These are phyloP conservation scores for Geranium rotundifolium DNA, from an alignment of 345 rosid genomes.

Conservation along the genomic window DNA sequence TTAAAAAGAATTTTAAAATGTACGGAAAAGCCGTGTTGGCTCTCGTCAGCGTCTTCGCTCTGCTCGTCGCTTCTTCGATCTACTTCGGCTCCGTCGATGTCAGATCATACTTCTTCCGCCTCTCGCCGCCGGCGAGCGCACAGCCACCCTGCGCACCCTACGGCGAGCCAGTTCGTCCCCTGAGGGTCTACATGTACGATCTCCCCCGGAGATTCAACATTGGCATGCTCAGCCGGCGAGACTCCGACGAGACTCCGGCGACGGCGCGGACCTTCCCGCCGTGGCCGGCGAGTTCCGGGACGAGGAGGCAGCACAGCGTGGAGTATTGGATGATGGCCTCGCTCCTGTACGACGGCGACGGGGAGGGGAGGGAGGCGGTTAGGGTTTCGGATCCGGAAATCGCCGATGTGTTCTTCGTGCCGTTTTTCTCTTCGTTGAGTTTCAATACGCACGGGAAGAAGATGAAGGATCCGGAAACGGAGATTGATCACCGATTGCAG, in stretches of 20 bases:
- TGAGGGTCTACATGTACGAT: slow-evolving; percentile 82
- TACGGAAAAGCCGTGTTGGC: slow-evolving; percentile 31
- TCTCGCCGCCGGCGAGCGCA: slow-evolving; percentile 19
- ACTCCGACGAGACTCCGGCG: slow-evolving; percentile 36
- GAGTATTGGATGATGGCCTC: slow-evolving; percentile 98
- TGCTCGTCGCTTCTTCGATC: slow-evolving; percentile 37
- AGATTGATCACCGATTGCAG: slow-evolving; percentile 78
- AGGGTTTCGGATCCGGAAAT: slow-evolving; percentile 87
- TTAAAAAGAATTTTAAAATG: slow-evolving; percentile 15
- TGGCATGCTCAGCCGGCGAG: slow-evolving; percentile 51
- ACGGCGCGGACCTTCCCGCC: slow-evolving; percentile 49
- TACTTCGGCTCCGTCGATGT: slow-evolving; percentile 46
- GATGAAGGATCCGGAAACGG: slow-evolving; percentile 95
- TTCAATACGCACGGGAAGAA: slow-evolving; percentile 76
- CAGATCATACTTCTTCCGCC: slow-evolving; percentile 46
- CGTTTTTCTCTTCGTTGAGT: slow-evolving; percentile 87
- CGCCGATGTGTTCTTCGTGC: slow-evolving; percentile 80
- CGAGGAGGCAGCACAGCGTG: slow-evolving; percentile 71
- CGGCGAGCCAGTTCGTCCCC: slow-evolving; percentile 19
- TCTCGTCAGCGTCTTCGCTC: slow-evolving; percentile 22
- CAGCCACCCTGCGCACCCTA: slow-evolving; percentile 12
- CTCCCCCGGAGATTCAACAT: slow-evolving; percentile 75
- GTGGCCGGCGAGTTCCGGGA: slow-evolving; percentile 58
- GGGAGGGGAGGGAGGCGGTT: slow-evolving; percentile 44
- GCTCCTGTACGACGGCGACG: slow-evolving; percentile 37